Conservation (phyloP, 1,284 basidiomycete species). For the Trametes versicolor region DNA sequence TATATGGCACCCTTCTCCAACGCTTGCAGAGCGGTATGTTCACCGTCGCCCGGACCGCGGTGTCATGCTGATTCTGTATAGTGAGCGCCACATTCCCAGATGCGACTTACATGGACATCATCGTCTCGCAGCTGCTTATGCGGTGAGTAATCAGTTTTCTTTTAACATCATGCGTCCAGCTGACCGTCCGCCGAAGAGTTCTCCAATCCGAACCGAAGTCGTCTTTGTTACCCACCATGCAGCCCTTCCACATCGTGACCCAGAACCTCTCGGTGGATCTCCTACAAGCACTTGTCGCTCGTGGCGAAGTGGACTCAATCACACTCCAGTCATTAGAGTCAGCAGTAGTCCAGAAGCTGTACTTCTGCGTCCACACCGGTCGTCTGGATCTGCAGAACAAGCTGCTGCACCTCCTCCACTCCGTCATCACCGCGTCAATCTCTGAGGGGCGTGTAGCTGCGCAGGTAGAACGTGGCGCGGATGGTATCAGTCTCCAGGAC, state of each 20-base stretch:
- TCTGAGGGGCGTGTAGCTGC: slow-evolving; percentile 25
- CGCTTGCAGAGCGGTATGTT: slow-evolving; percentile 66
- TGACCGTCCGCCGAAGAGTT: slow-evolving; percentile 55
- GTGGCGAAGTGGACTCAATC: slow-evolving; percentile 76
- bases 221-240: slow-evolving; percentile 59
- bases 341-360: slow-evolving; percentile 80
- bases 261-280: slow-evolving; percentile 85
- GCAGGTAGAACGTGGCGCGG: slow-evolving; percentile 37
- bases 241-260: slow-evolving; percentile 67
- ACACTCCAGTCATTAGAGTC: slow-evolving; percentile 75
- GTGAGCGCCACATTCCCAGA: slow-evolving; percentile 63
- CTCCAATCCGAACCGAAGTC: slow-evolving; percentile 78
- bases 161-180: background rate
- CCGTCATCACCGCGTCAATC: slow-evolving; percentile 72
- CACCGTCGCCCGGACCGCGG: background rate
- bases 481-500: slow-evolving; percentile 33
- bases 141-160: slow-evolving; percentile 55
- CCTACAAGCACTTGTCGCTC: slow-evolving; percentile 82
- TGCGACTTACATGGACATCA: slow-evolving; percentile 77
- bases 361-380: slow-evolving; percentile 72
- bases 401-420: slow-evolving; percentile 91
- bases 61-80: slow-evolving; percentile 41
- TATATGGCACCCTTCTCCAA: slow-evolving; percentile 64
- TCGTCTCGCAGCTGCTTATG: slow-evolving; percentile 71
- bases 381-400: slow-evolving; percentile 91